Base-by-base conservation (phyloP, 2,329 filamentous ascomycete species). In the Fusarium proliferatum region DNA sequence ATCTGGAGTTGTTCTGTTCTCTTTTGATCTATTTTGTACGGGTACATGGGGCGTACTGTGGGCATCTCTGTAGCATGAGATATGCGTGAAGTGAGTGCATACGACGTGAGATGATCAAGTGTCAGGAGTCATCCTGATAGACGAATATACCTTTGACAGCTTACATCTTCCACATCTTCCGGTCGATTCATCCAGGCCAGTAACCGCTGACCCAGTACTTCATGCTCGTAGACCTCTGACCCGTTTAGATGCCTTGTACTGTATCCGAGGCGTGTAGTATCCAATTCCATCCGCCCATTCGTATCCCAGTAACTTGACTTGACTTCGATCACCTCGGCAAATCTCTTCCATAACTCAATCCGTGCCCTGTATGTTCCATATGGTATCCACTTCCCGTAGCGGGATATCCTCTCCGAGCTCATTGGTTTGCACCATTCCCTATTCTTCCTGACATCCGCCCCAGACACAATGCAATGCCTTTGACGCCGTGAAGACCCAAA, bases 71-170 rank as follows among this genome's bases (percentile, higher is more conserved):
- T 57, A 63, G 46, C 33, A 71, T 60, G 39, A 63, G 69, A 55
- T 30, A 60, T 67, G 57, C 61, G 41, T 56, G n/a, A 42, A 45
- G 21, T 52, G 53, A 55, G 52, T 41, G 43, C n/a, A 71, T 55
- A 61, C 6, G 23, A 62, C 58, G 39, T 36, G 52, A 61, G 66
- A 58, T n/a, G 51, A 66, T 23, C 26, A 65, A 61, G 9, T 42
- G 39, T 76, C 41, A 21, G 58, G 60, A 52, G 36, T 51, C 39
- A 62, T 66, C 61, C 58, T 56, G 63, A 67, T 56, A 28, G 28
- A 74, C 62, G 61, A 65, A 66, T 71, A 77, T 77, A 77, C 68
- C 75, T 75, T 61, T 55, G 53, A 46, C 41, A 71, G 26, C 19
- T 49, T 53, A 19, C 3, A 19, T 53, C 33, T 41, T n/a, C 48